A percentile compares a stretch with the other conserved stretches of the same genome.
Conservation (phyloP, 257 asterid species). For the Scutellaria minor region DNA sequence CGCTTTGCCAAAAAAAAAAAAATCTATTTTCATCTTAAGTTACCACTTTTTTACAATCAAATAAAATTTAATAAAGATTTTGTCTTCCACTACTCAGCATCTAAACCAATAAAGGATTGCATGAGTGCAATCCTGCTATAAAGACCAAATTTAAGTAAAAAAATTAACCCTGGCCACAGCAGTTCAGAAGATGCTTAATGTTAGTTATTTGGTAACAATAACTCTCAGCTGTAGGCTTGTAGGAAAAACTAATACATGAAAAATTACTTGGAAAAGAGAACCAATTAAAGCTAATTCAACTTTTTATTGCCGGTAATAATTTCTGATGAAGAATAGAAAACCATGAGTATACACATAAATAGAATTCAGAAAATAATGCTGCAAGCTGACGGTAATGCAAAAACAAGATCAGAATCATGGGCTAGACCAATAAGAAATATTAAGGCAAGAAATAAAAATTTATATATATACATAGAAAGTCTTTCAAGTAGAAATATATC, state of each 20-base stretch:
- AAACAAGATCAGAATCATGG: slow-evolving; percentile 31
- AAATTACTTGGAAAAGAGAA: slow-evolving; percentile 12
- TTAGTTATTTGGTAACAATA: slow-evolving; percentile 20
- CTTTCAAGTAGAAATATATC: neutral
- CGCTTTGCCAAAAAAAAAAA: slow-evolving; percentile 5
- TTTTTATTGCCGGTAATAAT: neutral
- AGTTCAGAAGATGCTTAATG: slow-evolving; percentile 6
- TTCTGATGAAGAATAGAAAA: slow-evolving; percentile 30
- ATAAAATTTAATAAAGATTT: neutral
- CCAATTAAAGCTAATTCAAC: slow-evolving; percentile 20
- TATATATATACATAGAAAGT: neutral
- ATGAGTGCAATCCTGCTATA: neutral
- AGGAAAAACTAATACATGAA: neutral
- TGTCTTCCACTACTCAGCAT: slow-evolving; percentile 27
- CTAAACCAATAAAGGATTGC: slow-evolving; percentile 25
- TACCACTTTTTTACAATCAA: slow-evolving; percentile 3
- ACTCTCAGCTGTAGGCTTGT: slow-evolving; percentile 13
- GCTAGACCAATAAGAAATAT: slow-evolving; percentile 20
- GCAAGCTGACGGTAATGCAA: slow-evolving; percentile 28
- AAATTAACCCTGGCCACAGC: slow-evolving; percentile 20
- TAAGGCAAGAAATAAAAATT: slow-evolving; percentile 7
- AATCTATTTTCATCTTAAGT: slow-evolving; percentile 20
- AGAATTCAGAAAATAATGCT: slow-evolving; percentile 22
- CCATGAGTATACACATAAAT: slow-evolving; percentile 18
- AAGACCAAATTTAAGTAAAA: slow-evolving; percentile 27